Conservation (phyloP, 345 rosid genomes). For the Bruguiera gymnorhiza region DNA sequence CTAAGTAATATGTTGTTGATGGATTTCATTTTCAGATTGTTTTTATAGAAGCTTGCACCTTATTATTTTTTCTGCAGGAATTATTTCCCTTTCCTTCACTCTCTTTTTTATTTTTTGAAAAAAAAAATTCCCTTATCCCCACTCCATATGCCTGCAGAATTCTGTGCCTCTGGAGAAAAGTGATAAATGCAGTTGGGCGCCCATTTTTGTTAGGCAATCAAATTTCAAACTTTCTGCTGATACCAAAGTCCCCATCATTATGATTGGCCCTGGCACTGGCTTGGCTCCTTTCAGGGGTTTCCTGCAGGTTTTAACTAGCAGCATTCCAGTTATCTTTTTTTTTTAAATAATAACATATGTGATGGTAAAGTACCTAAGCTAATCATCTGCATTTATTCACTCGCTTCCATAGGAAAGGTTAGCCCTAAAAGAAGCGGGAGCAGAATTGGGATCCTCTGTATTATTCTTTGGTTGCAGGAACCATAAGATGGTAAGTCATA, state of each 20-base stretch:
- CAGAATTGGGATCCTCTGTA: conserved; percentile 72
- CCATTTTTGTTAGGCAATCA: conserved; percentile 84
- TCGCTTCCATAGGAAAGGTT: conserved; percentile 61
- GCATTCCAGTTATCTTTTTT: background rate
- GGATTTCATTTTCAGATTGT: background rate
- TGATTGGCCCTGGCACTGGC: conserved; percentile 99
- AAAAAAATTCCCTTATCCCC: background rate
- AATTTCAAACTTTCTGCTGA: conserved; percentile 88
- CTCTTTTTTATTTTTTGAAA: background rate
- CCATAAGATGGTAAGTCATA: conserved; percentile 57
- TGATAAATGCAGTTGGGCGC: conserved; percentile 73
- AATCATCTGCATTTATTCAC: background rate
- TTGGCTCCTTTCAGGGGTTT: conserved; percentile 99
- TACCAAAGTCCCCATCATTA: conserved; percentile 70
- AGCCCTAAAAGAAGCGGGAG: conserved; percentile 66
- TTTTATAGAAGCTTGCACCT: no score
- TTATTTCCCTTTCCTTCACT: background rate
- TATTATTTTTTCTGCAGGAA: no score
- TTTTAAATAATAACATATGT: background rate
- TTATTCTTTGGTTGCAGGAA: conserved; percentile 97
- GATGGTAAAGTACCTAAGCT: background rate
- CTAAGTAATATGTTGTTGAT: background rate
- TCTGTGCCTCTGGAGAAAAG: conserved; percentile 64
- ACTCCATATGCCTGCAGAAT: conserved; percentile 37
- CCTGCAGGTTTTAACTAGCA: conserved; percentile 55